Percentiles rank a stretch among this genome's conserved stretches.
phyloP scores from a whole-genome alignment of 2,329 filamentous ascomycete species.

The Pseudodiploospora longispora region DNA sequence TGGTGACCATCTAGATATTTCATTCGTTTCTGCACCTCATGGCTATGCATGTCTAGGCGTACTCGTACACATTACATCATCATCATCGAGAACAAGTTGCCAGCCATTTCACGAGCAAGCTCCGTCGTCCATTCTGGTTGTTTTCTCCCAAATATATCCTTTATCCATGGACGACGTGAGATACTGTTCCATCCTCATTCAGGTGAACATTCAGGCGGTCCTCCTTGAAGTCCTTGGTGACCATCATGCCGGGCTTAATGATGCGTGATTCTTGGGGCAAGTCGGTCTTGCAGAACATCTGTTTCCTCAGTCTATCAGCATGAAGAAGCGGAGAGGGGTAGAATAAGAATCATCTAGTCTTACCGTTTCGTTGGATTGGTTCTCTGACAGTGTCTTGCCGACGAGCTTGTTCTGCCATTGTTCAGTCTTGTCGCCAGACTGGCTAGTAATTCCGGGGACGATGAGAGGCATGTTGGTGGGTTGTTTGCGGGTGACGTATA shows the following conservation, averaged over 20 bases:
- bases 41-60: background rate
- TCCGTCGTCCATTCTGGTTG: background rate
- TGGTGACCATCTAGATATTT: background rate
- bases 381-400: slow-evolving; percentile 53
- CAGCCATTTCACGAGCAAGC: background rate
- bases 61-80: background rate
- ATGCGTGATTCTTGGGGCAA: slow-evolving; percentile 49
- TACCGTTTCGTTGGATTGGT: slow-evolving; percentile 44
- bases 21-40: background rate
- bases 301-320: background rate
- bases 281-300: slow-evolving; percentile 55
- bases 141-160: too few relatives aligned
- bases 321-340: background rate
- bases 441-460: slow-evolving; percentile 48
- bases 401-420: slow-evolving; percentile 56
- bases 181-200: slow-evolving; percentile 52
- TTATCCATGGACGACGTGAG: slow-evolving; percentile 49
- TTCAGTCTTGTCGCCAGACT: slow-evolving; percentile 38
- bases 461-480: slow-evolving; percentile 53
- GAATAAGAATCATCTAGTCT: slow-evolving; percentile 8
- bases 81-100: background rate
- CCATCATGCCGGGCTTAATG: slow-evolving; percentile 47
- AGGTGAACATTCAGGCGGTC: slow-evolving; percentile 52
- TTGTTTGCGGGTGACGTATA: background rate
- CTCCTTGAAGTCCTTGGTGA: slow-evolving; percentile 48